Evolutionary conservation across 2,329 filamentous ascomycete species (phyloP).

Genomic region (Mycosphaerella sp.): DNA sequence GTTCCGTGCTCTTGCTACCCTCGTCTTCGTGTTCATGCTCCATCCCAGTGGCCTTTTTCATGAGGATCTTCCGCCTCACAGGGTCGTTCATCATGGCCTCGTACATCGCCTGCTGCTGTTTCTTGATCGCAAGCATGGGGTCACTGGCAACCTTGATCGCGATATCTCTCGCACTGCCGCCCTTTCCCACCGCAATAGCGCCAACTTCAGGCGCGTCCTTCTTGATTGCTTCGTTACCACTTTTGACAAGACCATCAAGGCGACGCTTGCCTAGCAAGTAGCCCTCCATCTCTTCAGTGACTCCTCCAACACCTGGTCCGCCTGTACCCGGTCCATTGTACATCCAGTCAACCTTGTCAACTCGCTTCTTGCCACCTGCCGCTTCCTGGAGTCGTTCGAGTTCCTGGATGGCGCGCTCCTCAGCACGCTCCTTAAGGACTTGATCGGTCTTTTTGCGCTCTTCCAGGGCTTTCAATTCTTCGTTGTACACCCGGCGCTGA

Average conservation of each 20-base stretch:
- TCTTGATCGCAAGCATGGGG: constrained; percentile 87
- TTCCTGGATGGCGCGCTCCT: constrained; percentile 88
- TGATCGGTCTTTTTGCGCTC: constrained; percentile 93
- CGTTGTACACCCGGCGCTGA: constrained; percentile 81
- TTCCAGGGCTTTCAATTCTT: constrained; percentile 85
- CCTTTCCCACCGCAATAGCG: constrained; percentile 56
- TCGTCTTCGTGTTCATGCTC: constrained; percentile 27
- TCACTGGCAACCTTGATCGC: constrained; percentile 84
- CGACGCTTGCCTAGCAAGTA: constrained; percentile 88
- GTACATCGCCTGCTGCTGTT: constrained; percentile 57
- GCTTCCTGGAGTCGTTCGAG: constrained; percentile 84
- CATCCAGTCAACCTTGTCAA: constrained; percentile 95
- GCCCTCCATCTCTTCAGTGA: constrained; percentile 80
- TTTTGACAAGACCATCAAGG: constrained; percentile 81
- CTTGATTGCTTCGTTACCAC: constrained; percentile 72
- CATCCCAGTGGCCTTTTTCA: constrained; percentile 43
- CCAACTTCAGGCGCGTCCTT: constrained; percentile 52
- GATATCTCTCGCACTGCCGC: constrained; percentile 71
- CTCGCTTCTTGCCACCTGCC: constrained; percentile 71
- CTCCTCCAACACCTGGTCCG: constrained; percentile 59
- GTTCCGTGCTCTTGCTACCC: constrained; percentile 25
- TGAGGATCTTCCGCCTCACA: constrained; percentile 59
- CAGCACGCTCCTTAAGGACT: constrained; percentile 84
- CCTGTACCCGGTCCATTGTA: constrained; percentile 80
- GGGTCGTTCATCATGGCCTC: constrained; percentile 71